Evolutionary conservation across 2,329 filamentous ascomycete genomes (phyloP).

Genomic region (Chrysoporthe deuterocubensis): DNA sequence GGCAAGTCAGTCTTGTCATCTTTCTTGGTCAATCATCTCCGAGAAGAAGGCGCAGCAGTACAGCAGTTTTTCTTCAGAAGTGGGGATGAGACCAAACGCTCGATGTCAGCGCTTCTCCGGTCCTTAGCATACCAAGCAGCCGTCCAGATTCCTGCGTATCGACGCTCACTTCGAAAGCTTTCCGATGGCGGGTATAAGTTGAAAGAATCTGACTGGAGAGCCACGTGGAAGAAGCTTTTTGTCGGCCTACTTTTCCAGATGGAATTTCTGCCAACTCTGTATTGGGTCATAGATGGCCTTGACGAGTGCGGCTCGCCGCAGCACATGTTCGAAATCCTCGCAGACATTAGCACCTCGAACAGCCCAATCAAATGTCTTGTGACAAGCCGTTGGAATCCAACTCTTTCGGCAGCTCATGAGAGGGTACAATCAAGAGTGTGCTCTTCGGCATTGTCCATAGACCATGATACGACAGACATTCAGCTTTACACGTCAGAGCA

Average conservation of each 20-base stretch:
- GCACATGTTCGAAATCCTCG: not conserved
- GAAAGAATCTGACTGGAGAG: conserved; percentile 1
- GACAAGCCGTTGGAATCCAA: not conserved
- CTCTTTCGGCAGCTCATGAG: not conserved
- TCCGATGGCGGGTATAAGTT: not conserved
- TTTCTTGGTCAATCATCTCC: conserved; percentile 1
- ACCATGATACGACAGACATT: not conserved
- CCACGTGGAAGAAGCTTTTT: not conserved
- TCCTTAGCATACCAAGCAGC: not conserved
- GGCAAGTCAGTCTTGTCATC: not conserved
- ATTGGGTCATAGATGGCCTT: not conserved
- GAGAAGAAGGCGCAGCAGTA: not conserved
- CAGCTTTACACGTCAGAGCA: not conserved
- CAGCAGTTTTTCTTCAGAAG: not conserved
- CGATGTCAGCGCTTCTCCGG: not conserved
- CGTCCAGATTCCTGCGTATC: not conserved
- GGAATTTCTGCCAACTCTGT: not conserved
- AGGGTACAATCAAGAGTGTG: not conserved
- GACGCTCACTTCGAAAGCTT: not conserved
- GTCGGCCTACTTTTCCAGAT: not conserved
- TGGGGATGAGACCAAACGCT: not conserved
- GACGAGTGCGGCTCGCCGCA: not conserved
- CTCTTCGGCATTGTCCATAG: not conserved
- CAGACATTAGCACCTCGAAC: not conserved
- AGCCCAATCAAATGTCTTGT: conserved; percentile 1